phyloP scores from a whole-genome alignment of 1,284 basidiomycete genomes.

The Gymnopus androsaceus region DNA sequence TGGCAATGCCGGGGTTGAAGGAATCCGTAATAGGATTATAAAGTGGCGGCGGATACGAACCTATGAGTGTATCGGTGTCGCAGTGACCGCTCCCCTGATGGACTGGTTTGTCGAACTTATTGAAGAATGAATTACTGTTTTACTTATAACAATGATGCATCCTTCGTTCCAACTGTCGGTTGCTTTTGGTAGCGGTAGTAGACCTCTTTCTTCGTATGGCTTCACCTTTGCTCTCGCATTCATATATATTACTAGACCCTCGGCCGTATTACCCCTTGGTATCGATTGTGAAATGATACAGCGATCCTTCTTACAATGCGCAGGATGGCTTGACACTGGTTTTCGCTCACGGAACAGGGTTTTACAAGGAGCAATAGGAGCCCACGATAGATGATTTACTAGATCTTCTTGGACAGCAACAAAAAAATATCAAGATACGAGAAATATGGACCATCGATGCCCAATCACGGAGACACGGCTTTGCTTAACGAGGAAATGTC shows the following conservation, averaged over 20 bases:
- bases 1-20: slow-evolving; percentile 16
- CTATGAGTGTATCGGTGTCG: too few relatives aligned
- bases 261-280: slow-evolving; percentile 51
- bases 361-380: slow-evolving; percentile 60
- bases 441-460: slow-evolving; percentile 58
- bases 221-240: slow-evolving; percentile 24
- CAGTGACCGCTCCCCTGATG: too few relatives aligned
- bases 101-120: too few relatives aligned
- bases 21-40: slow-evolving; percentile 6
- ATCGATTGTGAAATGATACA: slow-evolving; percentile 51
- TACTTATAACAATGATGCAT: too few relatives aligned
- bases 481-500: slow-evolving; percentile 47
- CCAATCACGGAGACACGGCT: slow-evolving; percentile 57
- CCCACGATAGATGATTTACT: slow-evolving; percentile 53
- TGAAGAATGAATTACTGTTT: too few relatives aligned
- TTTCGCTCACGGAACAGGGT: slow-evolving; percentile 53
- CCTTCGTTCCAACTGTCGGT: too few relatives aligned
- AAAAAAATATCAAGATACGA: slow-evolving; percentile 35
- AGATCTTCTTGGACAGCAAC: slow-evolving; percentile 25
- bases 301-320: slow-evolving; percentile 37
- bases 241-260: slow-evolving; percentile 53
- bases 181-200: too few relatives aligned
- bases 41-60: too few relatives aligned
- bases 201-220: too few relatives aligned
- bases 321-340: slow-evolving; percentile 48